phyloP scores from a whole-genome alignment of 176 grass and related monocot genomes.

The Oryza meyeriana region DNA sequence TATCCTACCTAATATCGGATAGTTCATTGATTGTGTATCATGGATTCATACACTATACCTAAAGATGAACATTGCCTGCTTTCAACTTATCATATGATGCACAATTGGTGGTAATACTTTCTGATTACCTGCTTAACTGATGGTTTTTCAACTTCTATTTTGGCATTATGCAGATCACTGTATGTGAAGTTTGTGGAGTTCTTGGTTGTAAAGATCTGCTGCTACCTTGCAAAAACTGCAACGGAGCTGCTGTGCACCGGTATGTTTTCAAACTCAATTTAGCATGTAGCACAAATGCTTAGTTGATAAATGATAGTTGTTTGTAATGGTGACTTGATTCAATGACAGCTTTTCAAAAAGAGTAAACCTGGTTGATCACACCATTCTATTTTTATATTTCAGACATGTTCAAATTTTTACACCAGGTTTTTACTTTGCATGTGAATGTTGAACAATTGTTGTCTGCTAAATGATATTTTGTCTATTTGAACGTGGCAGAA shows the following conservation, averaged over 20 bases:
- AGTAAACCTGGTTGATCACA: background rate
- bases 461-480: too few relatives aligned
- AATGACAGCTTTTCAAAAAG: background rate
- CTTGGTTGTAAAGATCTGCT: constrained; percentile 29
- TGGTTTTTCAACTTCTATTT: background rate
- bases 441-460: too few relatives aligned
- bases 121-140: background rate
- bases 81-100: background rate
- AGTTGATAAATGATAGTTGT: background rate
- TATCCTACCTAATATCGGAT: background rate
- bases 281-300: constrained; percentile 8
- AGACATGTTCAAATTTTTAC: too few relatives aligned
- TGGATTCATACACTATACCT: background rate
- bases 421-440: too few relatives aligned
- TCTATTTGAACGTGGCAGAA: too few relatives aligned
- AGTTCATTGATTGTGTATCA: background rate
- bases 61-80: background rate
- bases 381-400: too few relatives aligned
- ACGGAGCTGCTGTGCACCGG: constrained; percentile 9
- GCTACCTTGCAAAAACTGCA: constrained; percentile 28
- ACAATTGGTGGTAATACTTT: background rate
- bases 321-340: background rate
- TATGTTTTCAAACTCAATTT: constrained; percentile 17
- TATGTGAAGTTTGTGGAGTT: constrained; percentile 39
- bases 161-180: constrained; percentile 23